Conservation (phyloP, 805 yeast species). For the Kuraishia ogatae region DNA sequence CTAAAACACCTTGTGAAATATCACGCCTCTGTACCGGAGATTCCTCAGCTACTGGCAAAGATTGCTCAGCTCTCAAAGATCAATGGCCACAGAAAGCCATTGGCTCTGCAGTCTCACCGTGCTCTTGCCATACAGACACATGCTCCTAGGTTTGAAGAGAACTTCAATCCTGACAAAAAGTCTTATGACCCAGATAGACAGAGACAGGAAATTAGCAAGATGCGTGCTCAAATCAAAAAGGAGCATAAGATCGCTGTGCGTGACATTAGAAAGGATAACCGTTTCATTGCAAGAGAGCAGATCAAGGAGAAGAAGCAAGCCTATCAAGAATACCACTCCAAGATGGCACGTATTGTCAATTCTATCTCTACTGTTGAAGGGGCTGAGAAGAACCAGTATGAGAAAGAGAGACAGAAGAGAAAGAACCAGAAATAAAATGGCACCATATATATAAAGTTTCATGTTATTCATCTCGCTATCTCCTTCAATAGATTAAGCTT, state of each 20-base stretch:
- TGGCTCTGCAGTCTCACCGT: conserved; percentile 73
- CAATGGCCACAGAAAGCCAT: conserved; percentile 53
- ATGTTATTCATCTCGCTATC: background rate
- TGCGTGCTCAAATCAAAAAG: conserved; percentile 79
- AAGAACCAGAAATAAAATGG: conserved; percentile 27
- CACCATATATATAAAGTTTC: background rate
- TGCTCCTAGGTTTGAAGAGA: conserved; percentile 91
- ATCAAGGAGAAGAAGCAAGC: conserved; percentile 68
- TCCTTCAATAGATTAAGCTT: background rate
- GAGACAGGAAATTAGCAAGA: conserved; percentile 75
- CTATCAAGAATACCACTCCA: conserved; percentile 75
- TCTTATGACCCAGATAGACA: conserved; percentile 79
- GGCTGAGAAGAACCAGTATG: conserved; percentile 87
- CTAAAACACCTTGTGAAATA: conserved; percentile 29
- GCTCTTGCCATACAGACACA: conserved; percentile 77
- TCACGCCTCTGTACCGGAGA: conserved; percentile 23
- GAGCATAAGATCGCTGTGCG: conserved; percentile 84
- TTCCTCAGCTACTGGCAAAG: conserved; percentile 31
- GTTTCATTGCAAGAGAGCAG: conserved; percentile 80
- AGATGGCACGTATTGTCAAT: conserved; percentile 81
- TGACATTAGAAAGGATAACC: conserved; percentile 84
- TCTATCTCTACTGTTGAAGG: conserved; percentile 92
- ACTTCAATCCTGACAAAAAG: conserved; percentile 92
- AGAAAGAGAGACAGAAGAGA: conserved; percentile 68
- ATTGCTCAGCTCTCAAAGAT: conserved; percentile 41